phyloP scores from a whole-genome alignment of 495 filamentous ascomycete genomes.

The Hypoxylon crocopeplum region DNA sequence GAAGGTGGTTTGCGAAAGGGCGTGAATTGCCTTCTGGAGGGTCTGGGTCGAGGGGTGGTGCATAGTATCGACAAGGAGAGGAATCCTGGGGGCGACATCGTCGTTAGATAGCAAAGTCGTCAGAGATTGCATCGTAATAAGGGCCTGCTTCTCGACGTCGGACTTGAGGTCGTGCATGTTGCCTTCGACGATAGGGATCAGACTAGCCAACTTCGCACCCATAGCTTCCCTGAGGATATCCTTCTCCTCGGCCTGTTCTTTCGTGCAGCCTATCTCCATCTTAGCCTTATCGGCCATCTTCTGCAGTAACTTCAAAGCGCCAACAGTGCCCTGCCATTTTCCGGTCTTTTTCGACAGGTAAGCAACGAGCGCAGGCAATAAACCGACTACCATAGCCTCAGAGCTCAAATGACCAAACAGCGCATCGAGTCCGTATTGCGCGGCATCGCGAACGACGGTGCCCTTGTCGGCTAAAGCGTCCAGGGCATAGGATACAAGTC shows the following conservation, averaged over 20 bases:
- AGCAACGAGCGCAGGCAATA: constrained; percentile 72
- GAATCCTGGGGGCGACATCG: constrained; percentile 92
- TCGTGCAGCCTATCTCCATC: constrained; percentile 74
- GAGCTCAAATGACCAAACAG: constrained; percentile 79
- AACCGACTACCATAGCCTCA: constrained; percentile 79
- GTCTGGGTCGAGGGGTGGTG: constrained; percentile 89
- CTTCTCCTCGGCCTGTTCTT: constrained; percentile 82
- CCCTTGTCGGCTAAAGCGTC: constrained; percentile 93
- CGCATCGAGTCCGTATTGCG: constrained; percentile 92
- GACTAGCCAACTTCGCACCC: constrained; percentile 85
- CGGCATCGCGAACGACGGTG: constrained; percentile 83
- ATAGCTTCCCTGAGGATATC: constrained; percentile 88
- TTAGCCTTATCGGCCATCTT: constrained; percentile 93
- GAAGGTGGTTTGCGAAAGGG: constrained; percentile 97
- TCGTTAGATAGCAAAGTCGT: constrained; percentile 95
- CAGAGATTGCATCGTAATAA: constrained; percentile 88
- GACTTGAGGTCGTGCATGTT: constrained; percentile 96
- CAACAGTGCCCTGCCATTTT: constrained; percentile 96
- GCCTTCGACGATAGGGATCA: constrained; percentile 91
- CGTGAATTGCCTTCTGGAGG: constrained; percentile 93
- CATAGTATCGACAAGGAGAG: constrained; percentile 92
- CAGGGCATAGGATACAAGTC: constrained; percentile 73
- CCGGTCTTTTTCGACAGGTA: constrained; percentile 82
- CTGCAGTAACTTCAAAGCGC: constrained; percentile 79
- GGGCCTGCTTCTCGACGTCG: constrained; percentile 86